A percentile compares a stretch with the other conserved stretches of the same genome.
Conservation (phyloP, 2,329 filamentous ascomycete genomes). For the Penicillium sp. region DNA sequence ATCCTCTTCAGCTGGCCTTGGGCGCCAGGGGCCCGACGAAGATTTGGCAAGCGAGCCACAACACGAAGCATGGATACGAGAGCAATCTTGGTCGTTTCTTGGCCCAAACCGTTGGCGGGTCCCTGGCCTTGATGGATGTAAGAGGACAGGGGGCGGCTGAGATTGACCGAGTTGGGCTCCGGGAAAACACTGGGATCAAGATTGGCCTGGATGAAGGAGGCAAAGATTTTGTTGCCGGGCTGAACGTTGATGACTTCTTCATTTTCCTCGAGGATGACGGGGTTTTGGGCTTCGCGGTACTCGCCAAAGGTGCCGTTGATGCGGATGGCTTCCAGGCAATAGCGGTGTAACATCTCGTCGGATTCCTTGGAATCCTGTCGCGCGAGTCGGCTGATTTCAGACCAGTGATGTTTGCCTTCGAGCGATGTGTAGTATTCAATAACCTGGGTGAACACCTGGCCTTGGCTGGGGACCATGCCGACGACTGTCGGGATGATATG, state of each 20-base stretch:
- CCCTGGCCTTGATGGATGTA: slow-evolving; percentile 63
- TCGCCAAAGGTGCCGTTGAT: slow-evolving; percentile 59
- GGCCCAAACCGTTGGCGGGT: slow-evolving; percentile 57
- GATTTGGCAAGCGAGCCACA: slow-evolving; percentile 55
- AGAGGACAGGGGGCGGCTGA: slow-evolving; percentile 55
- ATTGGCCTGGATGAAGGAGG: slow-evolving; percentile 55
- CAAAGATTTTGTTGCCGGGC: slow-evolving; percentile 56
- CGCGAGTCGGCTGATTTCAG: slow-evolving; percentile 57
- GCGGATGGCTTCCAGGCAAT: slow-evolving; percentile 66
- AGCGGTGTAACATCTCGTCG: slow-evolving; percentile 61
- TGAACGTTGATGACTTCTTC: slow-evolving; percentile 46
- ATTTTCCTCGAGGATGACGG: slow-evolving; percentile 50
- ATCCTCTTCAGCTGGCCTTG: slow-evolving; percentile 66
- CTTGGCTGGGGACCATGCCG: slow-evolving; percentile 65
- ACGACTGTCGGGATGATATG: slow-evolving; percentile 63
- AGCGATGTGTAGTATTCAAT: slow-evolving; percentile 66
- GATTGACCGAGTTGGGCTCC: slow-evolving; percentile 54
- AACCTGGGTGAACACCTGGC: slow-evolving; percentile 64
- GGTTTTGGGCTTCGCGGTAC: slow-evolving; percentile 50
- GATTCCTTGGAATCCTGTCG: slow-evolving; percentile 50
- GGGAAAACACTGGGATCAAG: slow-evolving; percentile 57
- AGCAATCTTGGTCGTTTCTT: slow-evolving; percentile 55
- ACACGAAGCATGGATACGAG: slow-evolving; percentile 63
- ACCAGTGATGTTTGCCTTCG: slow-evolving; percentile 50
- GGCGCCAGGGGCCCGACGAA: slow-evolving; percentile 56